phyloP scores from a whole-genome alignment of 108 stramenopile species.

The Aureococcus anophagefferens region DNA sequence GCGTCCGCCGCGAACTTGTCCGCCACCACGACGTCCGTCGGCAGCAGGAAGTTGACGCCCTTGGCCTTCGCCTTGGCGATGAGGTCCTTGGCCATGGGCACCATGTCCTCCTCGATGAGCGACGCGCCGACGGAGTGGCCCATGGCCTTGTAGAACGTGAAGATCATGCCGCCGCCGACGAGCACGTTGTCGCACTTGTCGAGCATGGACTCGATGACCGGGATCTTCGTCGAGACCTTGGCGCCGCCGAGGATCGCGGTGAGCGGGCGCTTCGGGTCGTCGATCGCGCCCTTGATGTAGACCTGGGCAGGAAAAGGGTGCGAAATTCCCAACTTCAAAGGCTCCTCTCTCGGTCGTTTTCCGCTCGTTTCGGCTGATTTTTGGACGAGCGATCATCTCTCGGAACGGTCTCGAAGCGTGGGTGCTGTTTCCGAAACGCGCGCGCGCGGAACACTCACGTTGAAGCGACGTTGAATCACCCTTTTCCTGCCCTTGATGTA shows the following conservation, averaged over 20 bases:
- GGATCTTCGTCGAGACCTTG: conserved; percentile 96
- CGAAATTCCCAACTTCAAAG: no score
- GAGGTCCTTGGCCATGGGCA: conserved; percentile 70
- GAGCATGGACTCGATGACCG: conserved; percentile 88
- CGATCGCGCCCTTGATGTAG: conserved; percentile 92
- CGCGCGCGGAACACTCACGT: no score
- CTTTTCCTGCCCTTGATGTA: no score
- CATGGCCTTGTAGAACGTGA: conserved; percentile 93
- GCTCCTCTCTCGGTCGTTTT: no score
- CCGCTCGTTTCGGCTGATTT: no score
- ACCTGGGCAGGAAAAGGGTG: no score
- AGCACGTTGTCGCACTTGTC: conserved; percentile 88
- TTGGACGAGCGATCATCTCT: no score
- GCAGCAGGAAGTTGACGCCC: conserved; percentile 84
- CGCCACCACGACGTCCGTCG: conserved; percentile 80
- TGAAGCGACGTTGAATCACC: no score
- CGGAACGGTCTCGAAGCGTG: no score
- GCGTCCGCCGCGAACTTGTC: conserved; percentile 81
- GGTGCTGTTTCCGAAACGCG: no score
- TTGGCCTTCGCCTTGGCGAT: conserved; percentile 89
- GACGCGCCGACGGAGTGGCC: conserved; percentile 77
- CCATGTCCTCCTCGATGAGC: conserved; percentile 81
- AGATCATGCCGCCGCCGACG: conserved; percentile 97
- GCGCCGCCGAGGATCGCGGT: conserved; percentile 97
- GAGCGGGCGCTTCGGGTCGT: conserved; percentile 82